Base-by-base conservation (phyloP, 257 asterid genomes). In the Cruciata laevipes region DNA sequence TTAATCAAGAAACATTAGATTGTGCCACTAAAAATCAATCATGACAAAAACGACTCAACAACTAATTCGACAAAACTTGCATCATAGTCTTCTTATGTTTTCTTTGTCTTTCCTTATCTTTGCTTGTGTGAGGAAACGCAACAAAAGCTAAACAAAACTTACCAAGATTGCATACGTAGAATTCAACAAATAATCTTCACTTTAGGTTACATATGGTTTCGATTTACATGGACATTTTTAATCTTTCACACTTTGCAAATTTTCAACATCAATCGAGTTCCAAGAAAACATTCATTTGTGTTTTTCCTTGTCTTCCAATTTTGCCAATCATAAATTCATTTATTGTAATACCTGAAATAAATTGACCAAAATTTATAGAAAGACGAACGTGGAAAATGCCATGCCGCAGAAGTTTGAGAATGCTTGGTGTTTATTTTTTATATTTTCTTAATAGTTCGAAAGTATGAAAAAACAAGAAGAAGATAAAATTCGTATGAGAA, bases 301-400 rank as follows among this genome's bases (percentile, higher is more conserved):
- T 53, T 62, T 71, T 63, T 63, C 75, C 38, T 68, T 35, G 65
- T 27, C 23, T 63, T 64, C 57, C 64, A 14, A 57, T 3, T 13
- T 53, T 33, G 52, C 24, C 52, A 64, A 13, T 51, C 62, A 70
- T 67, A 31, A 65, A 71, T 64, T 37, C 57, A 71, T 64, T 64
- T 24, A 59, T 8, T 59, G 20, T 42, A 11, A 42, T 58, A 47
- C 25, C 24, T 18, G 60, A 11, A 53, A 53, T 53, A 53, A 21
- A 21, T 18, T 18, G 60, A 53, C 27, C 13, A 20, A 53, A 53
- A 53, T n/a, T 21, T 21, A 4, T 11, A 51, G 57, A 51, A 51
- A 51, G 20, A 47, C 16, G 55, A 47, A 53, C 60, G 60, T 18
- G 30, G 60, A 53, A 53, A n/a, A 53, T 53, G 60, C 30, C 60